These are phyloP conservation scores for Lasiosphaeria miniovina DNA, from an alignment of 495 filamentous ascomycete species.

Conservation along the genomic window DNA sequence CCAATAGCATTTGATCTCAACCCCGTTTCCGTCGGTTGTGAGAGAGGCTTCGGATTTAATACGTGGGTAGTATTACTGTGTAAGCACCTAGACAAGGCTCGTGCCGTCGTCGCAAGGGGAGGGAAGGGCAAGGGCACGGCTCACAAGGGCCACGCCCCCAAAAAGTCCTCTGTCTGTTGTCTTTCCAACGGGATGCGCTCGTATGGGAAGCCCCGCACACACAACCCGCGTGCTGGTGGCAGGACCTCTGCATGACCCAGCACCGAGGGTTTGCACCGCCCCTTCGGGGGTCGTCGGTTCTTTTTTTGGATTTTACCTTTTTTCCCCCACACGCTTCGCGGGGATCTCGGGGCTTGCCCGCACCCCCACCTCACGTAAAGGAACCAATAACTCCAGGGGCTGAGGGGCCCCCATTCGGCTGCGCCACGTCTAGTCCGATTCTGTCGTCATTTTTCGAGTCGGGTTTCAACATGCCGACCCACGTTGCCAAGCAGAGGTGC, in stretches of 20 bases:
- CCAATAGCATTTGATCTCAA: not conserved
- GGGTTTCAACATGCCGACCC: slow-evolving; percentile 17
- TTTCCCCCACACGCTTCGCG: slow-evolving; percentile 23
- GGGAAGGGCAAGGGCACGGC: not conserved
- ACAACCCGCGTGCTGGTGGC: slow-evolving; percentile 2
- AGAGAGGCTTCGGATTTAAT: not conserved
- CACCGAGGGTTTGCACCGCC: slow-evolving; percentile 32
- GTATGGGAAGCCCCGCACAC: not conserved
- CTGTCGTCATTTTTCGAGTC: slow-evolving; percentile 19
- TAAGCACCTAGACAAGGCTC: slow-evolving; percentile 5
- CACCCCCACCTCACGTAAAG: slow-evolving; percentile 22
- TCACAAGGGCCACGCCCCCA: not conserved
- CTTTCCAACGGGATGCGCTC: no score
- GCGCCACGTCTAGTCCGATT: slow-evolving; percentile 28
- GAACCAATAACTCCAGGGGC: slow-evolving; percentile 20
- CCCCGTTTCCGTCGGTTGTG: not conserved
- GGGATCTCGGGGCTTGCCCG: not conserved
- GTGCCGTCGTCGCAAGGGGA: slow-evolving; percentile 6
- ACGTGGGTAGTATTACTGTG: slow-evolving; percentile 3
- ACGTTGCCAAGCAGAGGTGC: not conserved
- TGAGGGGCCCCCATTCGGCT: slow-evolving; percentile 15
- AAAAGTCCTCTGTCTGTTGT: not conserved
- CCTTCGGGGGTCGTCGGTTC: slow-evolving; percentile 17
- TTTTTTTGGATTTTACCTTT: slow-evolving; percentile 39
- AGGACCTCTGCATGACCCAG: slow-evolving; percentile 15